Conservation (phyloP, 176 grass and related monocot species). For the Sorghum bicolor region Sorghum_bicolor_NCBIv3 NC_012870.2:57281501-57282000, state of each 20-base stretch:
- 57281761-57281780: slow-evolving; percentile 77
- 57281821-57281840: not conserved
- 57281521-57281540: slow-evolving; percentile 83
- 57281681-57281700: not conserved
- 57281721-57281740: slow-evolving; percentile 95
- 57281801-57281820: not conserved
- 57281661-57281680: not conserved
- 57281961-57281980: not conserved
- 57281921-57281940: slow-evolving; percentile 98
- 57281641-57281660: not conserved
- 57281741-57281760: slow-evolving; percentile 93
- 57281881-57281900: slow-evolving; percentile 93
- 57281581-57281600: slow-evolving; percentile 79
- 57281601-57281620: slow-evolving; percentile 96
- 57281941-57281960: slow-evolving; percentile 45
- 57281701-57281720: slow-evolving; percentile 44
- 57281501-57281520: slow-evolving; percentile 47
- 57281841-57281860: slow-evolving; percentile 77
- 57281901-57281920: slow-evolving; percentile 83
- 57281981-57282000: not conserved
- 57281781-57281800: not conserved
- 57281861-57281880: slow-evolving; percentile 98
- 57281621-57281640: not conserved
- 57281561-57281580: slow-evolving; percentile 83
- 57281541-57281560: slow-evolving; percentile 98